These are phyloP conservation scores for Tylopilus vinaceipallidus DNA, from an alignment of 768 basidiomycete genomes.

Conservation along the genomic window DNA sequence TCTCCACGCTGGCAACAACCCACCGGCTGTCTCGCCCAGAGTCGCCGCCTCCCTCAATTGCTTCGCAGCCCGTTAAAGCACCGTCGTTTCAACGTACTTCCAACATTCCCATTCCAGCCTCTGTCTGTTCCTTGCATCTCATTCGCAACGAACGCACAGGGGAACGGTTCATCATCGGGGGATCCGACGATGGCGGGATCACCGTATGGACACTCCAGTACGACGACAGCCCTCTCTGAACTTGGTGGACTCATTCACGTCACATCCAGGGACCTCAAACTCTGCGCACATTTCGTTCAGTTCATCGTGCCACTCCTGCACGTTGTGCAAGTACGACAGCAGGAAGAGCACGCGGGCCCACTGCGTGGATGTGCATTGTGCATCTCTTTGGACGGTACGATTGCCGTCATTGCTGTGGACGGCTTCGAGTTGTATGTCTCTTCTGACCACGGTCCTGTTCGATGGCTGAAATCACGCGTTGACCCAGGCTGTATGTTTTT, in stretches of 20 bases:
- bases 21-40: neutral
- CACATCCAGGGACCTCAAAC: conserved; percentile 53
- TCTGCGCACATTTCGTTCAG: conserved; percentile 69
- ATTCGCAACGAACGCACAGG: conserved; percentile 57
- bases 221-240: conserved; percentile 16
- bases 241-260: neutral
- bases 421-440: conserved; percentile 72
- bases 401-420: conserved; percentile 74
- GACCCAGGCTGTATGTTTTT: conserved; percentile 66
- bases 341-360: conserved; percentile 49
- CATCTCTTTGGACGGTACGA: conserved; percentile 74
- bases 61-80: neutral
- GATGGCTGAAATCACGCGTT: neutral
- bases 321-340: conserved; percentile 51
- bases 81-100: conserved; percentile 39
- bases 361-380: conserved; percentile 71
- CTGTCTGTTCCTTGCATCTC: conserved; percentile 45
- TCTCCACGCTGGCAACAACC: conserved; percentile 34
- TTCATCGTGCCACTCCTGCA: conserved; percentile 64
- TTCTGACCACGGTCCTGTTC: neutral
- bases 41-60: conserved; percentile 1
- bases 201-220: conserved; percentile 71
- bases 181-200: conserved; percentile 76
- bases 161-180: conserved; percentile 67
- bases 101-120: conserved; percentile 45